Evolutionary conservation across 2,329 filamentous ascomycete species (phyloP).

Genomic region (Fusarium nematophilum): DNA sequence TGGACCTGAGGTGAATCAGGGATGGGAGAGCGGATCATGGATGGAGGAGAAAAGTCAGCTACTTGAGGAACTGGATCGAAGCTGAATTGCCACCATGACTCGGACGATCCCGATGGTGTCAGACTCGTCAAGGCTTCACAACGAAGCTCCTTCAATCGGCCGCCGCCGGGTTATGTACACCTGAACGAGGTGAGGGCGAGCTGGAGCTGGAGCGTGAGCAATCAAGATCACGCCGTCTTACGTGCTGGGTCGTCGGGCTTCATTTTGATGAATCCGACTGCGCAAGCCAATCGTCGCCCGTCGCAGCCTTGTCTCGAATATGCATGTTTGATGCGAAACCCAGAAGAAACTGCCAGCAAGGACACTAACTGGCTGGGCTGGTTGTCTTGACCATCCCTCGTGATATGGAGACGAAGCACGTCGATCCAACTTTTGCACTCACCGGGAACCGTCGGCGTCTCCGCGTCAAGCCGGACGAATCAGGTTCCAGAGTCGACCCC

Average conservation of each 20-base stretch:
- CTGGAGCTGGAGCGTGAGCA: neutral
- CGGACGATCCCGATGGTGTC: neutral
- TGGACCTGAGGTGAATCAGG: no score
- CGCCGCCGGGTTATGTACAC: neutral
- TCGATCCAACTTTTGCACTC: conserved; percentile 19
- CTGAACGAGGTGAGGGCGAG: neutral
- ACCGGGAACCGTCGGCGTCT: conserved; percentile 23
- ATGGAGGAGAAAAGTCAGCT: no score
- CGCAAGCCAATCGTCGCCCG: conserved; percentile 16
- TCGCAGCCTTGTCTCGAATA: neutral
- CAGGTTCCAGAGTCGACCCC: neutral
- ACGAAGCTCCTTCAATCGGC: neutral
- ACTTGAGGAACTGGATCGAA: no score
- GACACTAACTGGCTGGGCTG: conserved; percentile 7
- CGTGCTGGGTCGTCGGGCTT: conserved; percentile 16
- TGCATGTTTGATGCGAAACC: conserved; percentile 20
- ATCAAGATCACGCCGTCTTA: conserved; percentile 11
- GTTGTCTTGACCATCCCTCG: conserved; percentile 8
- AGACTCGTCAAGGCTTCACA: neutral
- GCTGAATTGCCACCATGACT: no score
- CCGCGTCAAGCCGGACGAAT: conserved; percentile 31
- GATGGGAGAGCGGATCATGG: no score
- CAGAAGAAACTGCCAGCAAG: conserved; percentile 14
- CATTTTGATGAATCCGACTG: neutral
- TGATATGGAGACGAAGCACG: conserved; percentile 25